A percentile compares a stretch with the other conserved stretches of the same genome.
These are phyloP conservation scores for Cladosporium sp. DNA, from an alignment of 2,329 filamentous ascomycete species.

Conservation along the genomic window DNA sequence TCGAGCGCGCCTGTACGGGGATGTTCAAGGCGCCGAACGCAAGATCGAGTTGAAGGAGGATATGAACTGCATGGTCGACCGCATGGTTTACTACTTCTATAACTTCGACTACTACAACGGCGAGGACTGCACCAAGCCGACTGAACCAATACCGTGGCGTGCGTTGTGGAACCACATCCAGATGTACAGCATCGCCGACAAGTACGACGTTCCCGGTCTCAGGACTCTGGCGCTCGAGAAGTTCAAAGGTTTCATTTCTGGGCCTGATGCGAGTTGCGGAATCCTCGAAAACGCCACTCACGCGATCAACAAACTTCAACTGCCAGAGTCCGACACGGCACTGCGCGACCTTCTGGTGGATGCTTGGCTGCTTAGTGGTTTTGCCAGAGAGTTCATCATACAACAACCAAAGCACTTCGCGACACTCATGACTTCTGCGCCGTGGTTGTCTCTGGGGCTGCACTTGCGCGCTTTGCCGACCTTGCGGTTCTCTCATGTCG, in stretches of 20 bases:
- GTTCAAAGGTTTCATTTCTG: slow-evolving; percentile 10
- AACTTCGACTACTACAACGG: slow-evolving; percentile 21
- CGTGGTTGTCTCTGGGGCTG: background rate
- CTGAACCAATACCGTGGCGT: background rate
- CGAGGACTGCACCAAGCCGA: background rate
- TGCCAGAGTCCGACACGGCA: background rate
- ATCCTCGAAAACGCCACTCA: background rate
- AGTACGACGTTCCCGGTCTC: slow-evolving; percentile 24
- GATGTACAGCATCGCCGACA: slow-evolving; percentile 26
- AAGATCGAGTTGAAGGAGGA: slow-evolving; percentile 24
- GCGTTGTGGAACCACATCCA: background rate
- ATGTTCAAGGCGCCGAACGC: background rate
- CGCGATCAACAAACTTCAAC: background rate
- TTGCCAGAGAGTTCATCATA: background rate
- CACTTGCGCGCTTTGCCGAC: background rate
- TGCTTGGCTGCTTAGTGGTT: background rate
- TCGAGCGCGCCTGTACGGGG: slow-evolving; percentile 11
- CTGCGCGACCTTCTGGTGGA: slow-evolving; percentile 3
- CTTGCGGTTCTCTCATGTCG: background rate
- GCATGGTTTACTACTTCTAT: slow-evolving; percentile 26
- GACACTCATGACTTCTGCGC: background rate
- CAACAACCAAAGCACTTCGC: background rate
- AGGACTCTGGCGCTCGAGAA: slow-evolving; percentile 20
- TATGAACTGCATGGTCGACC: slow-evolving; percentile 13
- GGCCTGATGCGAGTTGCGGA: no score